A percentile compares a stretch with the other conserved stretches of the same genome.
These are phyloP conservation scores for Phaeolepiota aurea DNA, from an alignment of 768 basidiomycete species.

Conservation along the genomic window DNA sequence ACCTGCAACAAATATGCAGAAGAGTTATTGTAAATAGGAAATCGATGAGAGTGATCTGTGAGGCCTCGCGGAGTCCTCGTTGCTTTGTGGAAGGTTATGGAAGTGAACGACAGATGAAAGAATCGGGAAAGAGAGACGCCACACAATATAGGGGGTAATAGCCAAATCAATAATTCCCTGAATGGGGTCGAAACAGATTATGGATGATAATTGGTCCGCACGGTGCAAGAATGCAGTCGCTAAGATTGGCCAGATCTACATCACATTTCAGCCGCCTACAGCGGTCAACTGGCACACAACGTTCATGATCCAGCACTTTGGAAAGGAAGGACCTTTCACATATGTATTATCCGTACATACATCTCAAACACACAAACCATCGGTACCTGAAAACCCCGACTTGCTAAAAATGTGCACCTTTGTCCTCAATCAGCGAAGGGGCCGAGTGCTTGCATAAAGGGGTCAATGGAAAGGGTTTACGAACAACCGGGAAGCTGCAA, in stretches of 20 bases:
- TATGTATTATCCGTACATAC: neutral
- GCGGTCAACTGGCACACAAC: too few relatives aligned
- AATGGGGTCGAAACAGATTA: too few relatives aligned
- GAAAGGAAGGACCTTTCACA: too few relatives aligned
- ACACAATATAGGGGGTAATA: neutral
- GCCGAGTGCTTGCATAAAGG: too few relatives aligned
- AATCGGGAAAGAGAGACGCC: conserved; percentile 8
- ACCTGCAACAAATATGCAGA: neutral
- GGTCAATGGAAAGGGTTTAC: too few relatives aligned
- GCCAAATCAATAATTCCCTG: neutral
- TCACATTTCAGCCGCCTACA: too few relatives aligned
- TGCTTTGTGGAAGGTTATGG: conserved; percentile 9
- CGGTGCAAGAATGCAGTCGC: too few relatives aligned
- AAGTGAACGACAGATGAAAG: conserved; percentile 9
- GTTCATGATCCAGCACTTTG: too few relatives aligned
- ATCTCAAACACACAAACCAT: too few relatives aligned
- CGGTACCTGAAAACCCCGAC: neutral
- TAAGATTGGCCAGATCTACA: too few relatives aligned
- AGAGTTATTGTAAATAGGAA: neutral
- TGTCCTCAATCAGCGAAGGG: neutral
- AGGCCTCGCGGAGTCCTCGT: conserved; percentile 17
- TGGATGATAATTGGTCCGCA: too few relatives aligned
- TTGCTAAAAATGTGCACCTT: neutral
- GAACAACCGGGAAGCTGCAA: too few relatives aligned
- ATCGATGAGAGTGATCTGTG: conserved; percentile 7